phyloP scores from a whole-genome alignment of 257 asterid genomes.

The Forsythia viridissima region DNA sequence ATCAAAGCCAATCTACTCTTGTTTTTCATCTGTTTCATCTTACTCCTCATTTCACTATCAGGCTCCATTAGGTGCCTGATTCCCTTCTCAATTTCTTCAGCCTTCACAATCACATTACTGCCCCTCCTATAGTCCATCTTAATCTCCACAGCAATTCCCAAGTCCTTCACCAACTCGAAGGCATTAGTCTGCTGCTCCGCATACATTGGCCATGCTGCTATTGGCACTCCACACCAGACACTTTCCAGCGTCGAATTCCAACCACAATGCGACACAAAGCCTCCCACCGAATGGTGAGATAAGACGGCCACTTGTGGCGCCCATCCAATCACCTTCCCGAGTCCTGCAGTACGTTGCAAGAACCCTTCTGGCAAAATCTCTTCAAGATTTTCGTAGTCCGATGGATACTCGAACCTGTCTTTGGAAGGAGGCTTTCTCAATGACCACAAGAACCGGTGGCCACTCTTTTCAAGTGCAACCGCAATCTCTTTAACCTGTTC shows the following conservation, averaged over 20 bases:
- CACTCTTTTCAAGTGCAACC: constrained; percentile 9
- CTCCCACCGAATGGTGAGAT: constrained; percentile 36
- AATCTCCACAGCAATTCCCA: constrained; percentile 26
- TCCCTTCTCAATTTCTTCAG: constrained; percentile 18
- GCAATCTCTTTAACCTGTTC: constrained; percentile 34
- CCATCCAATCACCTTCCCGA: constrained; percentile 40
- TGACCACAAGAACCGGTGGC: constrained; percentile 22
- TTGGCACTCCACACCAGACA: constrained; percentile 26
- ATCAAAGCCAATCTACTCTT: background rate
- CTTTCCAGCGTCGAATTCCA: constrained; percentile 34
- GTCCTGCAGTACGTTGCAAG: constrained; percentile 23
- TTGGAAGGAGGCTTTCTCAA: constrained; percentile 18
- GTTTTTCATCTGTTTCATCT: constrained; percentile 14
- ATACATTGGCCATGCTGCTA: constrained; percentile 26
- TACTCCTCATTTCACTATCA: background rate
- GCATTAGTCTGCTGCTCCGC: constrained; percentile 33
- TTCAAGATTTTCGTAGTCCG: constrained; percentile 14
- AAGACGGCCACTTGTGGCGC: constrained; percentile 34
- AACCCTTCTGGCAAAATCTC: constrained; percentile 40
- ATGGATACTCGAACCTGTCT: background rate
- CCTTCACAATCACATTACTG: constrained; percentile 2
- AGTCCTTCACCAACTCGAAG: constrained; percentile 26
- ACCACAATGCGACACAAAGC: constrained; percentile 45
- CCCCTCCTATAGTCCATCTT: constrained; percentile 16
- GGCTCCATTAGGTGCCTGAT: constrained; percentile 17